Conservation (phyloP, 1,139 yeast genomes). For the Sporopachydermia cereana region DNA sequence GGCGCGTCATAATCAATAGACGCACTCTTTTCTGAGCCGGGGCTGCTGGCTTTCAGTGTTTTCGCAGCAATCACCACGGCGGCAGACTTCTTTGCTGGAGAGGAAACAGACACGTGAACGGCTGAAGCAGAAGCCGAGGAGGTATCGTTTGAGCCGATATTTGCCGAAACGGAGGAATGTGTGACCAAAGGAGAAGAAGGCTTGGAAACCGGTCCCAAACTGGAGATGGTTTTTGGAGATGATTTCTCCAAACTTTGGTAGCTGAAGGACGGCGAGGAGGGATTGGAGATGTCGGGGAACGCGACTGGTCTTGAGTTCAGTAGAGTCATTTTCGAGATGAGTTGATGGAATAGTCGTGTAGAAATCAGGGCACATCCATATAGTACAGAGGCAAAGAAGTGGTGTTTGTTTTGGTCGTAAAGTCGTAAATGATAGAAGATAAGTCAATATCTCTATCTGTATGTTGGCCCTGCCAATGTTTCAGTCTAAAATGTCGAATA, state of each 20-base stretch:
- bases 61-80: neutral
- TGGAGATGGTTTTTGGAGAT: neutral
- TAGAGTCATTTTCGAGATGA: neutral
- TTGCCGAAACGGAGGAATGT: too few relatives aligned
- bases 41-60: neutral
- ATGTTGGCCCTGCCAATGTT: neutral
- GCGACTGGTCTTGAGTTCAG: constrained; percentile 1
- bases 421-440: neutral
- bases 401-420: neutral
- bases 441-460: constrained; percentile 5
- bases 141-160: too few relatives aligned
- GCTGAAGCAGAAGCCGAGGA: too few relatives aligned
- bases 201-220: neutral
- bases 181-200: too few relatives aligned
- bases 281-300: constrained; percentile 1
- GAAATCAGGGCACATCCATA: neutral
- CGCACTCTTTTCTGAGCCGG: too few relatives aligned
- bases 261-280: constrained; percentile 3
- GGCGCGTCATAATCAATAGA: too few relatives aligned
- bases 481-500: neutral
- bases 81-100: neutral
- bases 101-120: neutral
- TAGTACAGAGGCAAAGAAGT: neutral
- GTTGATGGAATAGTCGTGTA: neutral
- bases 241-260: neutral